A percentile compares a stretch with the other conserved stretches of the same genome.
Conservation (phyloP, 2,329 filamentous ascomycete genomes). For the Aspergillus jensenii region DNA sequence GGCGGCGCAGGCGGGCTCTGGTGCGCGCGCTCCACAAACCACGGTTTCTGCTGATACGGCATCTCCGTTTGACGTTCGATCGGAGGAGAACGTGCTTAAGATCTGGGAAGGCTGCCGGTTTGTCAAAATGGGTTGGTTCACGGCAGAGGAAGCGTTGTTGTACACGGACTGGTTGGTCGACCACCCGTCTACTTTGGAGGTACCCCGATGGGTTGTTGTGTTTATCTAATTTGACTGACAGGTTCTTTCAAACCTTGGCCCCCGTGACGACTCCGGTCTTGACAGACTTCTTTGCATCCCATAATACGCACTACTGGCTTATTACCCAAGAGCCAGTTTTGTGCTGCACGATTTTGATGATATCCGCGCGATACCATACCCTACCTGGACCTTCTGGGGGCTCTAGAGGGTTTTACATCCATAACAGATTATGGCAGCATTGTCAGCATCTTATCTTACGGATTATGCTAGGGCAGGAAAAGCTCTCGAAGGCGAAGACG, state of each 20-base stretch:
- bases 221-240: conserved; percentile 15
- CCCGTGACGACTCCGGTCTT: conserved; percentile 49
- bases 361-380: conserved; percentile 51
- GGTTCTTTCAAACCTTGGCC: conserved; percentile 49
- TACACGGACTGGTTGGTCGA: conserved; percentile 47
- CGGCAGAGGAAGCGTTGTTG: conserved; percentile 51
- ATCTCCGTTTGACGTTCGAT: background rate
- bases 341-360: conserved; percentile 53
- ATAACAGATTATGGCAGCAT: conserved; percentile 53
- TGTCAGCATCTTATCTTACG: conserved; percentile 52
- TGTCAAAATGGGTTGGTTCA: conserved; percentile 56
- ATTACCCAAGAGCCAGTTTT: conserved; percentile 53
- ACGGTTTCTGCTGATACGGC: background rate
- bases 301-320: conserved; percentile 48
- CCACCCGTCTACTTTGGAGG: too few species aligned
- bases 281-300: conserved; percentile 47
- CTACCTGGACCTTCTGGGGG: conserved; percentile 40
- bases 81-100: conserved; percentile 32
- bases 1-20: conserved; percentile 38
- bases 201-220: background rate
- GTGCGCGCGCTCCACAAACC: conserved; percentile 24
- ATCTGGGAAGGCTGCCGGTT: conserved; percentile 52
- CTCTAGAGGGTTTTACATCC: conserved; percentile 51
- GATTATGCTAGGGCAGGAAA: conserved; percentile 54
- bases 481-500: conserved; percentile 48